A percentile compares a stretch with the other conserved stretches of the same genome.
phyloP scores from a whole-genome alignment of 2,329 filamentous ascomycete species.

The Mycogone perniciosa region DNA sequence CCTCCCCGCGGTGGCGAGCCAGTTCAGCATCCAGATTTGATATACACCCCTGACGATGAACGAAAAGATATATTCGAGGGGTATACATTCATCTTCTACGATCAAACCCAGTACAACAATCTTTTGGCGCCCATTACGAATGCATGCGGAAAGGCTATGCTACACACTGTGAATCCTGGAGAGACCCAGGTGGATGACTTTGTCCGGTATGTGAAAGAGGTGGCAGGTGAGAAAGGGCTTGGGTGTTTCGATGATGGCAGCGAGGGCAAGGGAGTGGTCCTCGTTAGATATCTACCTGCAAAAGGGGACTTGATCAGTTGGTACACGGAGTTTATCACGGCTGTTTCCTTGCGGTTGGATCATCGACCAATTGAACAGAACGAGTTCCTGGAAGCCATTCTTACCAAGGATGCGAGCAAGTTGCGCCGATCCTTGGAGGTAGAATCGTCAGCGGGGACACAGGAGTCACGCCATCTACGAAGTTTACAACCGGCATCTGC shows the following conservation, averaged over 20 bases:
- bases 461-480: constrained; percentile 11
- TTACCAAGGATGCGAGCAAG: constrained; percentile 68
- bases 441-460: constrained; percentile 23
- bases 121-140: constrained; percentile 68
- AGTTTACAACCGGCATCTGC: constrained; percentile 7
- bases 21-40: constrained; percentile 57
- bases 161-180: constrained; percentile 54
- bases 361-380: constrained; percentile 83
- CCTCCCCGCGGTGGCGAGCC: constrained; percentile 73
- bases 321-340: constrained; percentile 62
- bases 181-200: constrained; percentile 69
- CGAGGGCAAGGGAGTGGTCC: constrained; percentile 64
- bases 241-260: constrained; percentile 58
- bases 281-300: constrained; percentile 64
- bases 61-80: constrained; percentile 73
- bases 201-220: constrained; percentile 65
- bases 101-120: constrained; percentile 66
- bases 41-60: constrained; percentile 62
- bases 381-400: constrained; percentile 84
- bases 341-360: constrained; percentile 65
- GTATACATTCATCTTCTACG: constrained; percentile 84
- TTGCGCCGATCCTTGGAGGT: constrained; percentile 63
- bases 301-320: constrained; percentile 53
- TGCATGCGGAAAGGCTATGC: constrained; percentile 75
- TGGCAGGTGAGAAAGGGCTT: constrained; percentile 67